Base-by-base conservation (phyloP, 805 yeast species). In the Kodamaea jinghongensis region DNA sequence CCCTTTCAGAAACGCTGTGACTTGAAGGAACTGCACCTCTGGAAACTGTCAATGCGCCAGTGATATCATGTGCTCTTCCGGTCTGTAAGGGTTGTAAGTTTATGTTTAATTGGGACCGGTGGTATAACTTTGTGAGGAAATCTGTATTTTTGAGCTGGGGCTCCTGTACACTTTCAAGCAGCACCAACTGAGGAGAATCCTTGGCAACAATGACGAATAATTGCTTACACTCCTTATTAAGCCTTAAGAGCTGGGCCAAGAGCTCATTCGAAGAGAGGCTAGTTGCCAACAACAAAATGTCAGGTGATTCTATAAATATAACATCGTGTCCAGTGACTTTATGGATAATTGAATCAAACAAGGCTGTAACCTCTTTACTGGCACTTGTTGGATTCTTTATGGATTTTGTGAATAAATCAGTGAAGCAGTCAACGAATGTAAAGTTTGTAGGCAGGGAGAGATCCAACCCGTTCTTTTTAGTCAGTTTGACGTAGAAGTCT, bases 51-150 rank as follows among this genome's bases (percentile, higher is more conserved):
- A 88, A 54, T 3, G 81, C 70, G 1, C 96, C 96, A 0, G 95
- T 83, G 2, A 86, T 75, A 55, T 88, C 96, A 32, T 75, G 77
- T 0, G 96, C 95, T 49, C 87, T 70, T 0, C 96, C 96, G 0
- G 96, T 86, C 3, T 75, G 69, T 43, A 88, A 63, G 1, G 95
- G 89, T 50, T 76, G 74, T 26, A 87, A 54, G 14, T 73, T 67
- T n/a, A 87, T 47, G 28, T 78, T 67, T 30, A 79, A 44, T 23
- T 70, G 66, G 0, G 86, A 66, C 41, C 74, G 70, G 49, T 79
- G 79, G 14, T 74, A 55, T 15, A 79, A 45, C 41, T 71, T 72
- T 2, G 66, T 58, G 16, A 77, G 53, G 46, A 79, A 73, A 28
- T 74, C 76, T 0, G 77, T 56, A 13, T 69, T 65, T 43, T 71